phyloP scores from a whole-genome alignment of 306 rosid genomes.

The Betula pendula region DNA sequence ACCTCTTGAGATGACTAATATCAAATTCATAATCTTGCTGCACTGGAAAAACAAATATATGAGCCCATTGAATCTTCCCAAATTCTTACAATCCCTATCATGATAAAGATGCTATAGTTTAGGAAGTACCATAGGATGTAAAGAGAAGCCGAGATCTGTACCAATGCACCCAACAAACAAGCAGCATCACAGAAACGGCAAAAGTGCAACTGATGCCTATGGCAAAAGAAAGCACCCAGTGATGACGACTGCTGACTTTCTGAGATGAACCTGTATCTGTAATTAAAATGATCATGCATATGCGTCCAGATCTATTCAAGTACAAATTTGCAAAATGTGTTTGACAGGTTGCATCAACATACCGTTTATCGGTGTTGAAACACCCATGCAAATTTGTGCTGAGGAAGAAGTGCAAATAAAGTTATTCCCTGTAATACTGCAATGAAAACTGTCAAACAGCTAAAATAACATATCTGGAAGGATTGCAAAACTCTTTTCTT shows the following conservation, averaged over 20 bases:
- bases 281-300: conserved; percentile 24
- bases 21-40: conserved; percentile 89
- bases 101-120: conserved; percentile 15
- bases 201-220: conserved; percentile 75
- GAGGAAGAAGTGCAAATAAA: conserved; percentile 67
- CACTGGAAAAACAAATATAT: conserved; percentile 52
- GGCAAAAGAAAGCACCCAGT: conserved; percentile 65
- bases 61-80: neutral
- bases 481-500: neutral
- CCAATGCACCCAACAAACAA: conserved; percentile 72
- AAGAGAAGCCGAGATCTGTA: conserved; percentile 70
- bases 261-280: conserved; percentile 59
- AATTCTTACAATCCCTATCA: neutral
- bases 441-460: conserved; percentile 31
- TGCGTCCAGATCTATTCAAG: conserved; percentile 14
- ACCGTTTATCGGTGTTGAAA: conserved; percentile 73
- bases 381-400: conserved; percentile 46
- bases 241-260: conserved; percentile 46
- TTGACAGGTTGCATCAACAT: conserved; percentile 27
- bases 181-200: conserved; percentile 63
- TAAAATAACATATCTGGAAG: neutral
- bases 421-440: conserved; percentile 78
- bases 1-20: conserved; percentile 84
- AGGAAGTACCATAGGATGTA: conserved; percentile 78
- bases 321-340: neutral